Conservation (phyloP, 345 rosid species). For the Rhodamnia argentea region DNA sequence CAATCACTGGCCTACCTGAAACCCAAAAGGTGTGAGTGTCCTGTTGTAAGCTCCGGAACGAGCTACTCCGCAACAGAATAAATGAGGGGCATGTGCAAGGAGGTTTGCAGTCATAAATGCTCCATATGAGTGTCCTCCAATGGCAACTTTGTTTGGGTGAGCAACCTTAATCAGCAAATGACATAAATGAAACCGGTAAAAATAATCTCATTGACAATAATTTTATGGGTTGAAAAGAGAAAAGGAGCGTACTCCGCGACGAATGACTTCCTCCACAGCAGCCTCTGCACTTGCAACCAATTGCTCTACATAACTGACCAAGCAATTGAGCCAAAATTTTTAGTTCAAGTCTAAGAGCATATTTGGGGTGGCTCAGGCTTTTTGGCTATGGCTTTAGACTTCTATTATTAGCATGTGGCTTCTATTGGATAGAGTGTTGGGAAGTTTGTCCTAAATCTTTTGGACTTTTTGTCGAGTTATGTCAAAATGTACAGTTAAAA, state of each 20-base stretch:
- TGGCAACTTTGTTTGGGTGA: constrained; percentile 75
- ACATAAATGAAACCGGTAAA: constrained; percentile 7
- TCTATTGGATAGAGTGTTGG: neutral
- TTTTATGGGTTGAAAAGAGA: neutral
- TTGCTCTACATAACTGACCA: constrained; percentile 81
- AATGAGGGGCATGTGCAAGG: constrained; percentile 96
- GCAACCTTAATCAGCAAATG: constrained; percentile 54
- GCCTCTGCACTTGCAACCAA: constrained; percentile 96
- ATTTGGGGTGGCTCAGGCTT: neutral
- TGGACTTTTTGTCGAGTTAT: neutral
- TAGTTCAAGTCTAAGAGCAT: neutral
- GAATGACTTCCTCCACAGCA: constrained; percentile 93
- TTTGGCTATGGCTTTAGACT: neutral
- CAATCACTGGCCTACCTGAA: constrained; percentile 49
- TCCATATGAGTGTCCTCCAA: constrained; percentile 98
- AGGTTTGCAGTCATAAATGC: constrained; percentile 99
- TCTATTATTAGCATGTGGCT: neutral
- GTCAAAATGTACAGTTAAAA: neutral
- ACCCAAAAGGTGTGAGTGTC: constrained; percentile 97
- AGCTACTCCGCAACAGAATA: constrained; percentile 90
- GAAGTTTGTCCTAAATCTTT: neutral
- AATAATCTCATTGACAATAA: neutral
- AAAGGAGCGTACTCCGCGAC: constrained; percentile 61
- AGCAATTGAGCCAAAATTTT: neutral
- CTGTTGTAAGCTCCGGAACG: constrained; percentile 99